These are phyloP conservation scores for Cystobasidium ongulense DNA, from an alignment of 768 basidiomycete genomes.

Conservation along the genomic window DNA sequence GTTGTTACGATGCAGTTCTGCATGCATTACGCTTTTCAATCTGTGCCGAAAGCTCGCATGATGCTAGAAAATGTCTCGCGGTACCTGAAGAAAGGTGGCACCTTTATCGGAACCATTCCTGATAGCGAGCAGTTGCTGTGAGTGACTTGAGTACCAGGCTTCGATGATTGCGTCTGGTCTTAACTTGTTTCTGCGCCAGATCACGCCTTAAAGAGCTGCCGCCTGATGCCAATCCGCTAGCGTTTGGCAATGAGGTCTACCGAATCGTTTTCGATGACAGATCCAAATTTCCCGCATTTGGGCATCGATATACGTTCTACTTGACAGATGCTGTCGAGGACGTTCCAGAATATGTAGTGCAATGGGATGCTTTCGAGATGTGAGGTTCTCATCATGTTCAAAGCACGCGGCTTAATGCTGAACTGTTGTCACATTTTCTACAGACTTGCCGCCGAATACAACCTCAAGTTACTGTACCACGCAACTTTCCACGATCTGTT, in stretches of 20 bases:
- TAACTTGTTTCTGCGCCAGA: slow-evolving; percentile 46
- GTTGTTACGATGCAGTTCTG: slow-evolving; percentile 99
- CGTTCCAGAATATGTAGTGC: slow-evolving; percentile 94
- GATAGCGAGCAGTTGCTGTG: slow-evolving; percentile 77
- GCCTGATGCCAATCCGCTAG: slow-evolving; percentile 58
- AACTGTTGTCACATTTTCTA: slow-evolving; percentile 23
- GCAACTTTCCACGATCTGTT: slow-evolving; percentile 87
- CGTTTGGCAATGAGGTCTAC: slow-evolving; percentile 87
- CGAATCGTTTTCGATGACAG: slow-evolving; percentile 60
- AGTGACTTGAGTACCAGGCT: slow-evolving; percentile 43
- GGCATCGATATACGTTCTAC: slow-evolving; percentile 89
- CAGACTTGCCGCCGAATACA: slow-evolving; percentile 77
- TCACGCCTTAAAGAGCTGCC: slow-evolving; percentile 65
- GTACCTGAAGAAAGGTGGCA: slow-evolving; percentile 71
- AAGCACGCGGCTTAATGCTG: neutral
- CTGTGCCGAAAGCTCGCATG: slow-evolving; percentile 68
- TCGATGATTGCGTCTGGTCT: neutral
- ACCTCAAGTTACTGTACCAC: slow-evolving; percentile 64
- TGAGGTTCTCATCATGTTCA: slow-evolving; percentile 49
- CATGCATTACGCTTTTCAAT: slow-evolving; percentile 99
- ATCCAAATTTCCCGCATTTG: slow-evolving; percentile 54
- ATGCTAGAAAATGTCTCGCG: slow-evolving; percentile 86
- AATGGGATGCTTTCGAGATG: slow-evolving; percentile 78
- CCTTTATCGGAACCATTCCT: slow-evolving; percentile 96
- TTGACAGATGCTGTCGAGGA: slow-evolving; percentile 91